A percentile compares a stretch with the other conserved stretches of the same genome.
Evolutionary conservation across 2,329 filamentous ascomycete genomes (phyloP).

Genomic region (Apiospora rasikravindrae): DNA sequence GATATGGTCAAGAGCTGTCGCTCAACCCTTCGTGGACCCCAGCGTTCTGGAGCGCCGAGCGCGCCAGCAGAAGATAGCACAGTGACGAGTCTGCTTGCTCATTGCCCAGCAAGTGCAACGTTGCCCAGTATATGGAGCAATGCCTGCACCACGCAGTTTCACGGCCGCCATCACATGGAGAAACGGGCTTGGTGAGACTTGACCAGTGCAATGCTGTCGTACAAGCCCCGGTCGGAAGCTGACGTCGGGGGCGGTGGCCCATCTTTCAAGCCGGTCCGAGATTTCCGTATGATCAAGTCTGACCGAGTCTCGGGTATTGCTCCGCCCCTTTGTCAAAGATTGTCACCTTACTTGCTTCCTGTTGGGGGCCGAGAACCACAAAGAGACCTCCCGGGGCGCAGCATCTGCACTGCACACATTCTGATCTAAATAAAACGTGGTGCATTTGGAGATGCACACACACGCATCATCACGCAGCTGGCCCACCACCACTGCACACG

Average conservation of each 20-base stretch:
- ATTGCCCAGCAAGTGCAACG: not conserved
- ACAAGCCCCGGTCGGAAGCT: not conserved
- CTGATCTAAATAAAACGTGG: not conserved
- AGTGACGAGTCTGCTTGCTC: not conserved
- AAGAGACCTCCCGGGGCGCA: not conserved
- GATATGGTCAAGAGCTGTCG: constrained; percentile 35
- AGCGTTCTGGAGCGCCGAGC: constrained; percentile 33
- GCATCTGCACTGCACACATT: not conserved
- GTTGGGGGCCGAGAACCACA: not conserved
- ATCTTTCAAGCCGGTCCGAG: not conserved
- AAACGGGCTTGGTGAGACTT: not conserved
- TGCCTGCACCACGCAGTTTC: not conserved
- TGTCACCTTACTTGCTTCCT: not conserved
- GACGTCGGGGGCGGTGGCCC: not conserved
- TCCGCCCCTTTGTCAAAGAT: not conserved
- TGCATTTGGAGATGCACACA: constrained; percentile 6
- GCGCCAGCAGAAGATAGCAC: not conserved
- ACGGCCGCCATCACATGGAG: not conserved
- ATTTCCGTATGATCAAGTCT: not conserved
- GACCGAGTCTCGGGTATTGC: not conserved
- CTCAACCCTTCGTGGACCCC: constrained; percentile 41
- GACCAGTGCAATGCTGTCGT: not conserved
- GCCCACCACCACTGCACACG: not conserved
- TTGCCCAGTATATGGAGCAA: not conserved
- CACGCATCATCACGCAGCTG: not conserved